Evolutionary conservation across 2,329 filamentous ascomycete genomes (phyloP).

Genomic region (Magnaporthales sp.): DNA sequence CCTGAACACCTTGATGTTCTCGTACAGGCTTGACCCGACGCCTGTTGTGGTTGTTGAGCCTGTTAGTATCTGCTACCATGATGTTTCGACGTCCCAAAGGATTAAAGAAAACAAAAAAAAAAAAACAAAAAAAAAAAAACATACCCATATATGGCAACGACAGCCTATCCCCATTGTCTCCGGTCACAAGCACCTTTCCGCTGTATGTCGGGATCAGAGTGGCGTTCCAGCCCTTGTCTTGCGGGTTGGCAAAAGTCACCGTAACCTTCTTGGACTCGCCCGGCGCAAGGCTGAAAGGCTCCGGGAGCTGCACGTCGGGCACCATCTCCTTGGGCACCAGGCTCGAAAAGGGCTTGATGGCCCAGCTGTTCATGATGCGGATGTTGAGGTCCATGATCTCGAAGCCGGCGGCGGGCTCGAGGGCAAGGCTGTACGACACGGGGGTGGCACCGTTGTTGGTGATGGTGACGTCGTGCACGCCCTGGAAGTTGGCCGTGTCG

Average conservation of each 20-base stretch:
- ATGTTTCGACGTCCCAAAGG: neutral
- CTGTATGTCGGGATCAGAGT: conserved; percentile 22
- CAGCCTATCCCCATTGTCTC: conserved; percentile 22
- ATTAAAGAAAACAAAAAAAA: conserved; percentile 6
- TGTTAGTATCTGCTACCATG: neutral
- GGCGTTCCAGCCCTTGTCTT: conserved; percentile 11
- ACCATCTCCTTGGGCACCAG: conserved; percentile 7
- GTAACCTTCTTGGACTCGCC: conserved; percentile 16
- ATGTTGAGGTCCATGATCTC: conserved; percentile 18
- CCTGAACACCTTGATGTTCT: conserved; percentile 7
- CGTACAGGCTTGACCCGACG: conserved; percentile 7
- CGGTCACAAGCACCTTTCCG: conserved; percentile 22
- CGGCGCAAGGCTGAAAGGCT: conserved; percentile 14
- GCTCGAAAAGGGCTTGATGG: conserved; percentile 6
- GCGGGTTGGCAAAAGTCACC: conserved; percentile 17
- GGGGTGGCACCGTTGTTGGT: conserved; percentile 26
- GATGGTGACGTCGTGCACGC: conserved; percentile 19
- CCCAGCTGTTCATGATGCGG: conserved; percentile 1
- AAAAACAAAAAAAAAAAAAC: conserved; percentile 6
- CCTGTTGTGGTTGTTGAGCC: neutral
- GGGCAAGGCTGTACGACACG: conserved; percentile 23
- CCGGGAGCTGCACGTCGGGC: conserved; percentile 9
- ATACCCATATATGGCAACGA: conserved; percentile 21
- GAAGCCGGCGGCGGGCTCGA: conserved; percentile 24
- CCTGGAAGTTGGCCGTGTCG: conserved; percentile 30